A percentile compares a stretch with the other conserved stretches of the same genome.
These are phyloP conservation scores for Hypoxylon sp. DNA, from an alignment of 2,329 filamentous ascomycete species.

Conservation along the genomic window DNA sequence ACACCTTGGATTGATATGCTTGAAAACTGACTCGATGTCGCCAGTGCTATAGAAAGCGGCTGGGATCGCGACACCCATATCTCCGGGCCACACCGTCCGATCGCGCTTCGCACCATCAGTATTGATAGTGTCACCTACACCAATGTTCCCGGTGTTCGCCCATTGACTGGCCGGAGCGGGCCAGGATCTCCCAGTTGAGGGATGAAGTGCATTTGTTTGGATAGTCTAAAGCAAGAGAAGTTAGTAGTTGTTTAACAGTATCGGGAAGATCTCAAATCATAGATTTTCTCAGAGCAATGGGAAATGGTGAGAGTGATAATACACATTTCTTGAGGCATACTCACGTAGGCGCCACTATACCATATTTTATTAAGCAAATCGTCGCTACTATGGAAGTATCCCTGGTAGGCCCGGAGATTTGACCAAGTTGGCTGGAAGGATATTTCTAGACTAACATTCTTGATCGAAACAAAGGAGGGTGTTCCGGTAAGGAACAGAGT, in stretches of 20 bases:
- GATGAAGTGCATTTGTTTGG: conserved; percentile 55
- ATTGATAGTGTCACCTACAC: conserved; percentile 53
- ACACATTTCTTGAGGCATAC: conserved; percentile 5
- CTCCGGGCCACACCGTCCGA: conserved; percentile 70
- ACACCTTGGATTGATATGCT: background rate
- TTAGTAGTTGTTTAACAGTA: conserved; percentile 12
- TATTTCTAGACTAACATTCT: conserved; percentile 48
- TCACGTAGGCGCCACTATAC: conserved; percentile 67
- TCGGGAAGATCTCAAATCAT: background rate
- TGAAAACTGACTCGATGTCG: conserved; percentile 53
- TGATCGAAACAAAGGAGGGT: conserved; percentile 48
- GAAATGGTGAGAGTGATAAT: background rate
- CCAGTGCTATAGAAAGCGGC: conserved; percentile 67
- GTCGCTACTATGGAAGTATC: conserved; percentile 67
- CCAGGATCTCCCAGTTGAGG: conserved; percentile 50
- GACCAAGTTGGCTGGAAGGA: conserved; percentile 57
- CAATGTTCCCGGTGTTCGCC: conserved; percentile 51
- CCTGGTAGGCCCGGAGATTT: conserved; percentile 66
- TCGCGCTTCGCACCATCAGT: conserved; percentile 69
- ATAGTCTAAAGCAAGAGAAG: conserved; percentile 56
- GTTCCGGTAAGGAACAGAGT: conserved; percentile 57
- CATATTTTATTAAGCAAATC: conserved; percentile 68
- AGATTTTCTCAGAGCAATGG: background rate
- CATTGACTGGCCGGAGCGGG: conserved; percentile 51
- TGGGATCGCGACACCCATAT: conserved; percentile 68